Conservation (phyloP, 345 rosid species). For the Stellera chamaejasme region DNA sequence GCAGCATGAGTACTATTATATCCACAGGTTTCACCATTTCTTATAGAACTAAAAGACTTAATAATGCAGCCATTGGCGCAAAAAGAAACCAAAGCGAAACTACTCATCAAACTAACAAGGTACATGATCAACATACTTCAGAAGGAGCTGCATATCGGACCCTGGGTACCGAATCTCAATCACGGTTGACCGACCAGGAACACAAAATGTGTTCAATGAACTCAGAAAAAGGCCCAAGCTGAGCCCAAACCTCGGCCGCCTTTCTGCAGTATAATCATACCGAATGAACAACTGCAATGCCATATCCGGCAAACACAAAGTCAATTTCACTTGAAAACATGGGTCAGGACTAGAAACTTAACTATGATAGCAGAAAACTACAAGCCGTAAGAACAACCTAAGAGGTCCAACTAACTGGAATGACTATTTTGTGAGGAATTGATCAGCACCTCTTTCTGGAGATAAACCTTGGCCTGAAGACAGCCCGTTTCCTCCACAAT, state of each 20-base stretch:
- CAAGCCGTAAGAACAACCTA: too few relatives aligned
- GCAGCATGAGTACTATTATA: too few relatives aligned
- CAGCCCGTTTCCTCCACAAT: conserved; percentile 84
- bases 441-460: conserved; percentile 77
- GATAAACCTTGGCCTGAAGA: conserved; percentile 92
- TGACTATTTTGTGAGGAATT: background rate
- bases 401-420: background rate
- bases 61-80: conserved; percentile 1
- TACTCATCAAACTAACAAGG: background rate
- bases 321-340: background rate
- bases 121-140: conserved; percentile 44
- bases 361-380: background rate
- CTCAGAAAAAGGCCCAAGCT: conserved; percentile 84
- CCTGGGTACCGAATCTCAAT: conserved; percentile 89
- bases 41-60: too few relatives aligned
- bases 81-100: too few relatives aligned
- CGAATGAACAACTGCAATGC: conserved; percentile 52
- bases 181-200: conserved; percentile 57
- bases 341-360: background rate
- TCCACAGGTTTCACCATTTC: too few relatives aligned
- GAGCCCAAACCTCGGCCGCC: conserved; percentile 75
- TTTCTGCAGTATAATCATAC: conserved; percentile 61
- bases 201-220: conserved; percentile 86
- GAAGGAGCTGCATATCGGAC: conserved; percentile 92
- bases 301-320: background rate